These are phyloP conservation scores for Magnaporthiopsis poae DNA, from an alignment of 2,329 filamentous ascomycete genomes.

Conservation along the genomic window DNA sequence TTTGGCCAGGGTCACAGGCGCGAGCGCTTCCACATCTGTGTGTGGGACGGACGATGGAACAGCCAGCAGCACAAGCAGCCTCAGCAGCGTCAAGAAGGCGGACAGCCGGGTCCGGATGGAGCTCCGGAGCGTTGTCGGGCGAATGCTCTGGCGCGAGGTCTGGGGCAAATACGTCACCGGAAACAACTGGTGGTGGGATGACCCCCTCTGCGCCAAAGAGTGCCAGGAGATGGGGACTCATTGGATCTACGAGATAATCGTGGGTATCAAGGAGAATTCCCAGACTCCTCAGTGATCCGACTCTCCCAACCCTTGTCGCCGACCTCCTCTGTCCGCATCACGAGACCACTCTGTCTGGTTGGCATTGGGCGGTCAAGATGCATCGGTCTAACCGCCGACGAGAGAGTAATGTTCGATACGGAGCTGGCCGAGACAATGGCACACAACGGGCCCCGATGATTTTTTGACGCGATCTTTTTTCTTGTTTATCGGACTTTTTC, in stretches of 20 bases:
- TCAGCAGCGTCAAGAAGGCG: slow-evolving; percentile 10
- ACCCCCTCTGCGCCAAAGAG: slow-evolving; percentile 43
- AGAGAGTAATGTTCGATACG: background rate
- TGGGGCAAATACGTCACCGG: slow-evolving; percentile 46
- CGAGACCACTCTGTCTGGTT: background rate
- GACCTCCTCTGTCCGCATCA: background rate
- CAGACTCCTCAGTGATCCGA: background rate
- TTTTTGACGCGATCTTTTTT: background rate
- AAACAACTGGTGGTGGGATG: slow-evolving; percentile 54
- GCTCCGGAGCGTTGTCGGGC: slow-evolving; percentile 42
- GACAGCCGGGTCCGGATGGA: slow-evolving; percentile 31
- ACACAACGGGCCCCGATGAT: background rate
- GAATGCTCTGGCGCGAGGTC: slow-evolving; percentile 51
- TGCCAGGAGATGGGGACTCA: slow-evolving; percentile 43
- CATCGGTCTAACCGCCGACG: no score
- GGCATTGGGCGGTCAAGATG: background rate
- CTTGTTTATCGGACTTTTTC: background rate
- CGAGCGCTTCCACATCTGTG: background rate
- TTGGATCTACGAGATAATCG: slow-evolving; percentile 50
- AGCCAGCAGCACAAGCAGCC: background rate
- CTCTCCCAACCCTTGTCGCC: no score
- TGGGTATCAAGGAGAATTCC: slow-evolving; percentile 39
- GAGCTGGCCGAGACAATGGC: background rate
- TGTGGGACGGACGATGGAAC: background rate
- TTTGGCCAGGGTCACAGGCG: background rate